Base-by-base conservation (phyloP, 371 early-diverging fungal genomes). In the Apophysomyces trapeziformis region DNA sequence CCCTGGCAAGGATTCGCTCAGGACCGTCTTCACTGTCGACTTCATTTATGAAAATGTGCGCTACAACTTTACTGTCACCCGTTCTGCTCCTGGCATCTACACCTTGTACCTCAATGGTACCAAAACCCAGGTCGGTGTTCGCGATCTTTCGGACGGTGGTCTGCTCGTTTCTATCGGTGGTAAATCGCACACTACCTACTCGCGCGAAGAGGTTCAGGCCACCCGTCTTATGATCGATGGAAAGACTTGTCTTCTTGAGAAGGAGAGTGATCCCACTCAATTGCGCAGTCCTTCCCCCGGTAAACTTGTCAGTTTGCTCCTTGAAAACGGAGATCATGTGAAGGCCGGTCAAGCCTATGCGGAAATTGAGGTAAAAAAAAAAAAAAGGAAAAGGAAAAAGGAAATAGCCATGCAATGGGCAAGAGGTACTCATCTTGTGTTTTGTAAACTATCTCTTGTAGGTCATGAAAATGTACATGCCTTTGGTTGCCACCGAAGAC, bases 381-480 rank as follows among this genome's bases (percentile, higher is more conserved):
- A 50, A 56, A 68, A 5, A 54, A n/a, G n/a, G 5, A 9, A 8
- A 36, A 7, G 35, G n/a, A 26, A 36, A 12, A 7, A 44, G 5
- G 16, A 14, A 43, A 14, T 1, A 6, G 6, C 21, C 5, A 26
- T 54, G 47, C 71, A 68, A 46, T 11, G 36, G 26, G n/a, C 14
- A 50, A 9, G 60, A 62, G 46, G 32, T 56, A 57, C n/a, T 64
- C 47, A 37, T 61, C 60, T 59, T 58, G 11, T 21, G 44, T 32
- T 62, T n/a, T n/a, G n/a, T n/a, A n/a, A n/a, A n/a, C n/a, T n/a
- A 0, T 36, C 37, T 37, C 5, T n/a, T 58, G 13, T 69, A 80
- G 81, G 99, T 98, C 69, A 99, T 99, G 99, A 99, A 99, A 85
- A 99, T 99, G 98, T 95, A 95, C 78, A 97, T 98, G 97, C 97